Conservation (phyloP, 345 rosid genomes). For the Mallotus nudiflorus region DNA sequence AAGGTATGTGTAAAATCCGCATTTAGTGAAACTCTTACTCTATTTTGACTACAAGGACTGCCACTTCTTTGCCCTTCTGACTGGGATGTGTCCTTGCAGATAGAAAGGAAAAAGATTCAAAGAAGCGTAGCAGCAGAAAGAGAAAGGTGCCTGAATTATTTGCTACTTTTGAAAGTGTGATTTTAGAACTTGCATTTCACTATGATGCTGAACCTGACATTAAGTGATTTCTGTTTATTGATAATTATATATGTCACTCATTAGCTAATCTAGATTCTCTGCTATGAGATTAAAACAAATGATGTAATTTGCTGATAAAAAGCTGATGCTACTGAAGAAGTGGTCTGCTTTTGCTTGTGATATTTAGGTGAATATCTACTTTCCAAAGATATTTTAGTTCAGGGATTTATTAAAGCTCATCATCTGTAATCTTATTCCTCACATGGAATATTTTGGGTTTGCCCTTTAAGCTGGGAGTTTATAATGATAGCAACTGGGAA, state of each 20-base stretch:
- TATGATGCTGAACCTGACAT: neutral
- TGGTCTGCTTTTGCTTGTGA: neutral
- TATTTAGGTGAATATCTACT: neutral
- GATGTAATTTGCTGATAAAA: neutral
- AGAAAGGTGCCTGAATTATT: slow-evolving; percentile 62
- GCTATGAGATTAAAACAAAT: neutral
- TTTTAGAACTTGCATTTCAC: neutral
- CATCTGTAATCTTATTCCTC: neutral
- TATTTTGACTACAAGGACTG: slow-evolving; percentile 5
- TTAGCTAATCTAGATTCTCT: slow-evolving; percentile 3
- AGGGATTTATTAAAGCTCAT: slow-evolving; percentile 2
- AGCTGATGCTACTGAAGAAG: neutral
- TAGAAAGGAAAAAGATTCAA: slow-evolving; percentile 75
- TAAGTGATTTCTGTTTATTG: neutral
- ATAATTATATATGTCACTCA: neutral
- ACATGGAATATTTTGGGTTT: neutral
- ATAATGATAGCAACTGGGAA: too few species aligned
- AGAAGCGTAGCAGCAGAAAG: slow-evolving; percentile 75
- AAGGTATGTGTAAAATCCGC: slow-evolving; percentile 42
- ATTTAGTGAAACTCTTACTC: slow-evolving; percentile 12
- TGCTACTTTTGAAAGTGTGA: neutral
- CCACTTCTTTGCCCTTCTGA: slow-evolving; percentile 10
- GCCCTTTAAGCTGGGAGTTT: neutral
- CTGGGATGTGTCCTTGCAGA: slow-evolving; percentile 47
- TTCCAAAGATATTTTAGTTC: neutral